phyloP scores from a whole-genome alignment of 2,329 filamentous ascomycete species.

The Thielaviopsis populi region DNA sequence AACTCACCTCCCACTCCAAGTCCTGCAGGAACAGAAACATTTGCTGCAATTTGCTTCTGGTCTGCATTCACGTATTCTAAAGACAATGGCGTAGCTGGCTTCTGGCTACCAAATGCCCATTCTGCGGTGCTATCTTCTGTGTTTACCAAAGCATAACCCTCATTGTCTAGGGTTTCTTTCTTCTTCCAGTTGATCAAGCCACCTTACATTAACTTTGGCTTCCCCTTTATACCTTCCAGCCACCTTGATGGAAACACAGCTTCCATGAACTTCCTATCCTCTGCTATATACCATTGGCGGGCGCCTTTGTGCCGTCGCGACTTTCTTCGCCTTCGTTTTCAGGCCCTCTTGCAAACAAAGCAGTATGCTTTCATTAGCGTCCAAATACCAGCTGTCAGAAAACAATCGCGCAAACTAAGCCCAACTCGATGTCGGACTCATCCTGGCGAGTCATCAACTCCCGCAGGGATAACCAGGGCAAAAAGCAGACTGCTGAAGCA shows the following conservation, averaged over 20 bases:
- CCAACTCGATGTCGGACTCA: neutral
- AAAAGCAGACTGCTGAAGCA: neutral
- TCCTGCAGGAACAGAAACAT: neutral
- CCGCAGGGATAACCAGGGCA: neutral
- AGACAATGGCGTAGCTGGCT: neutral
- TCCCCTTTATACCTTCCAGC: neutral
- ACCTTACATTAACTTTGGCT: neutral
- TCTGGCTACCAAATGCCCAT: no score
- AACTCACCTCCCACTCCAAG: neutral
- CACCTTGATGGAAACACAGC: neutral
- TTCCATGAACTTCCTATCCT: neutral
- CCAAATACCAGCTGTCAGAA: neutral
- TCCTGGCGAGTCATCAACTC: neutral
- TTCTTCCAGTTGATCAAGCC: neutral
- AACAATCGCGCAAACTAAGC: neutral
- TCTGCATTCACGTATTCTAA: no score
- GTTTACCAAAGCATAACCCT: neutral
- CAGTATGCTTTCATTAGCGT: neutral
- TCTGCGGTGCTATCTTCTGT: neutral
- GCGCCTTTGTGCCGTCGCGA: no score
- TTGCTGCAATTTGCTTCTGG: neutral
- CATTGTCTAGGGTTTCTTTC: neutral
- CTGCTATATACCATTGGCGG: no score
- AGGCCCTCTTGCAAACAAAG: neutral
- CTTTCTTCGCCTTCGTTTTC: no score